phyloP scores from a whole-genome alignment of 345 rosid genomes.

The Salix arbutifolia region DNA sequence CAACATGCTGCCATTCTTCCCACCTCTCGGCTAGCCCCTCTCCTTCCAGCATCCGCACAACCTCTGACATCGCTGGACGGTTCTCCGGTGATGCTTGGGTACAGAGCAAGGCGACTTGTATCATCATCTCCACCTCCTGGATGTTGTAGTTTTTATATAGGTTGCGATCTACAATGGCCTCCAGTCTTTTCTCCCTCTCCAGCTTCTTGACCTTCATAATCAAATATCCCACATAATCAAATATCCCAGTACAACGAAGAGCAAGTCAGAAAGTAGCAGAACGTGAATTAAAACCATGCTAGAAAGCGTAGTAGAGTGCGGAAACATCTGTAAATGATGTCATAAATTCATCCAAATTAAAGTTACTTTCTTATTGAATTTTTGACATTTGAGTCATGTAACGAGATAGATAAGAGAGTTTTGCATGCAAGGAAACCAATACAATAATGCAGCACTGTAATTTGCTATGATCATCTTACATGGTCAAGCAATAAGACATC shows the following conservation, averaged over 20 bases:
- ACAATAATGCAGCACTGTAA: neutral
- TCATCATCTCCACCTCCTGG: conserved; percentile 86
- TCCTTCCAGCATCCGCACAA: conserved; percentile 94
- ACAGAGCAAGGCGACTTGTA: conserved; percentile 81
- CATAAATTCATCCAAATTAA: neutral
- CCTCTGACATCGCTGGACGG: conserved; percentile 88
- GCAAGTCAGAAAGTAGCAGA: neutral
- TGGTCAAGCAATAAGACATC: conserved; percentile 92
- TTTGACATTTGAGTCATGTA: neutral
- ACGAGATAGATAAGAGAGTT: neutral
- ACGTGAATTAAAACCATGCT: neutral
- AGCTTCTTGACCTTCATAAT: conserved; percentile 80
- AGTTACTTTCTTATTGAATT: neutral
- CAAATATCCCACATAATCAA: conserved; percentile 12
- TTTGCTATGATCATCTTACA: conserved; percentile 37
- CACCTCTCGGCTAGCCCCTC: conserved; percentile 95
- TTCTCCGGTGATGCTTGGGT: conserved; percentile 88
- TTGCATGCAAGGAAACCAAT: conserved; percentile 7
- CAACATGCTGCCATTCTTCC: conserved; percentile 96
- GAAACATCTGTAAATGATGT: neutral
- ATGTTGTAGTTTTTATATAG: conserved; percentile 46
- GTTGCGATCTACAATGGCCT: conserved; percentile 79
- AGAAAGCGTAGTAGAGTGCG: neutral
- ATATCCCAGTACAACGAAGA: neutral
- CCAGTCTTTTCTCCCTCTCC: conserved; percentile 77